These are phyloP conservation scores for Eucalyptus marginata DNA, from an alignment of 345 rosid genomes.

Conservation along the genomic window DNA sequence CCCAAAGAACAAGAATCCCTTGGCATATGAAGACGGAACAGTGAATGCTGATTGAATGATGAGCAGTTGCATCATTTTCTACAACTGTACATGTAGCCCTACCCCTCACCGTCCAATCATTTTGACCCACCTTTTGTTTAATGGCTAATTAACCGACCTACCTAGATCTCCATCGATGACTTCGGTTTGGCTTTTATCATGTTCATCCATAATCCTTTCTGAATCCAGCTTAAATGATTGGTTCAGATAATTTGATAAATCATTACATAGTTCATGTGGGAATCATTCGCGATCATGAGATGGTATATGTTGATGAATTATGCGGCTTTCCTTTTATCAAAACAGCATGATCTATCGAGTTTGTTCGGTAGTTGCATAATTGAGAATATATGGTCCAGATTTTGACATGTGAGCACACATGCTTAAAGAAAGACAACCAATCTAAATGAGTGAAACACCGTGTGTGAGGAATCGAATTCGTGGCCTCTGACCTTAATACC, in stretches of 20 bases:
- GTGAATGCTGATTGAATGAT: neutral
- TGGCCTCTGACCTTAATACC: neutral
- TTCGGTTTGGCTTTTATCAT: neutral
- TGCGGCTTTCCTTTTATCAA: neutral
- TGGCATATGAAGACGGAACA: neutral
- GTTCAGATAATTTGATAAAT: neutral
- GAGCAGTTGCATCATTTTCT: neutral
- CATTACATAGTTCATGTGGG: neutral
- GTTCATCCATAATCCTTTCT: neutral
- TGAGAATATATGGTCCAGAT: neutral
- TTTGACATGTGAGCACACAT: neutral
- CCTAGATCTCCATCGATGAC: neutral
- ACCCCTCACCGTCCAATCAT: neutral
- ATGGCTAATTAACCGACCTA: slow-evolving; percentile 6
- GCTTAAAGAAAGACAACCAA: neutral
- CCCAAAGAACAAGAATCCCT: neutral
- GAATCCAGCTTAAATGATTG: neutral
- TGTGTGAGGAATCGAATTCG: neutral
- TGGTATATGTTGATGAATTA: neutral
- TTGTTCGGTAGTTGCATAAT: neutral
- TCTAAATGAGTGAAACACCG: neutral
- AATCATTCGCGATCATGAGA: neutral
- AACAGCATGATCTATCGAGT: neutral
- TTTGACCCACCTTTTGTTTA: neutral
- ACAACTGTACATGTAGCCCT: neutral